Evolutionary conservation across 2,329 filamentous ascomycete species (phyloP).

Genomic region (Fusarium dlaminii): DNA sequence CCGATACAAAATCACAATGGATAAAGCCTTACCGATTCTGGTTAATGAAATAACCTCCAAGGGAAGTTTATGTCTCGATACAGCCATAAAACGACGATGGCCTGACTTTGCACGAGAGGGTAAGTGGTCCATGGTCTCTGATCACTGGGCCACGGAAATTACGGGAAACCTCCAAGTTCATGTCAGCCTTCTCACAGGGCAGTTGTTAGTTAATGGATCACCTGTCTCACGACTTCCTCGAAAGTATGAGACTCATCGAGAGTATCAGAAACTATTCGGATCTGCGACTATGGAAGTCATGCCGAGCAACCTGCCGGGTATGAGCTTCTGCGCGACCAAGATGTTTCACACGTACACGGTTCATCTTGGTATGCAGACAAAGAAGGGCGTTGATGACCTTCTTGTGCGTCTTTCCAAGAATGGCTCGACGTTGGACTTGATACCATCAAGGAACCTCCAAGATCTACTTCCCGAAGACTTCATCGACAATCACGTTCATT

Average conservation of each 20-base stretch:
- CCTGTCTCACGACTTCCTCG: slow-evolving; percentile 19
- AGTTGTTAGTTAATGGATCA: slow-evolving; percentile 11
- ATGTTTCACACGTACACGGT: slow-evolving; percentile 33
- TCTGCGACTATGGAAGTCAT: slow-evolving; percentile 20
- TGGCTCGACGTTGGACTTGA: slow-evolving; percentile 37
- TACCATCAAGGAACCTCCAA: slow-evolving; percentile 47
- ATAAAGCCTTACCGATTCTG: slow-evolving; percentile 1
- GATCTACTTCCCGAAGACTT: slow-evolving; percentile 49
- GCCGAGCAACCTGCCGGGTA: slow-evolving; percentile 34
- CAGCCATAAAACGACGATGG: slow-evolving; percentile 31
- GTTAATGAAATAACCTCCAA: fast-evolving
- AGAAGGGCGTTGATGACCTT: slow-evolving; percentile 45
- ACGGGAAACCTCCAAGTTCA: not conserved
- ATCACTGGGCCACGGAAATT: slow-evolving; percentile 21
- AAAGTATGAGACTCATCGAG: not conserved
- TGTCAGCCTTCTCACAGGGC: slow-evolving; percentile 22
- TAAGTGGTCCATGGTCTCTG: not conserved
- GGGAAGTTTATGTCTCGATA: slow-evolving; percentile 5
- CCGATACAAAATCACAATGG: slow-evolving; percentile 15
- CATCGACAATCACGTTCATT: slow-evolving; percentile 55
- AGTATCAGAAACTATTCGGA: slow-evolving; percentile 31
- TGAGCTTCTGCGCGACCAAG: slow-evolving; percentile 54
- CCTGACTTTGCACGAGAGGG: not conserved
- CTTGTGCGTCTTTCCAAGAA: slow-evolving; percentile 44
- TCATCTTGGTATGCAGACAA: slow-evolving; percentile 45